Evolutionary conservation across 768 basidiomycete species (phyloP), one percentile per base, ranked within the genome.

Genomic region (Russula virescens): DNA sequence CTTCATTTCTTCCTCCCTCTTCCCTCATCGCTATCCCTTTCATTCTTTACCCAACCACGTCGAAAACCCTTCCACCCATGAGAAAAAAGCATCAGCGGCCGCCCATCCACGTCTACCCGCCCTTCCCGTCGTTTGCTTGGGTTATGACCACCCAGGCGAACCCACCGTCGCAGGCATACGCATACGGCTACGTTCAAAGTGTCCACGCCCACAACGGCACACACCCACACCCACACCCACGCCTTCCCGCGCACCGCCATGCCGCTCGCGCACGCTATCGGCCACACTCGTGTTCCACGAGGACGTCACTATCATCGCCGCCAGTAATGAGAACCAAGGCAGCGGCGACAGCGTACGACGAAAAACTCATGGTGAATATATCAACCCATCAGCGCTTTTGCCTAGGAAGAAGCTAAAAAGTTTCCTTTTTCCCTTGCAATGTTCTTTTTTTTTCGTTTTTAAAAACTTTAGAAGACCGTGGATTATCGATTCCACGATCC

Each of bases 61-160:
- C 31, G 5, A 3, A 31, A 31, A 11, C 16, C 58, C 49, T 2
- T 40, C 19, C 47, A 25, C 16, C 19, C 60, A 55, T 62, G 54
- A 38, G 7, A 40, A 40, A 35, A 45, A 47, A 38, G 9, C 52
- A 3, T 18, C 26, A n/a, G 38, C 47, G 6, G 9, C 19, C 13
- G 13, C 47, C 19, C 28, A 5, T 25, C 28, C 38, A 26, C 46
- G 47, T 59, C 19, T 51, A 59, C 6, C 63, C 63, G 3, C 57
- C 62, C 18, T 64, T 64, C 58, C 63, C 63, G 13, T 64, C 63
- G 10, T 38, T 64, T 25, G 31, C 63, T 3, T 64, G 63, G 63
- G 63, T 64, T 19, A 60, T 64, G 38, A 55, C 48, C 23, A 16
- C 63, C 40, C 31, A 64, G 35, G 40, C 53, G 18, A 64, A 64